Conservation (phyloP, 2,329 filamentous ascomycete genomes). For the Xylogone sp. region DNA sequence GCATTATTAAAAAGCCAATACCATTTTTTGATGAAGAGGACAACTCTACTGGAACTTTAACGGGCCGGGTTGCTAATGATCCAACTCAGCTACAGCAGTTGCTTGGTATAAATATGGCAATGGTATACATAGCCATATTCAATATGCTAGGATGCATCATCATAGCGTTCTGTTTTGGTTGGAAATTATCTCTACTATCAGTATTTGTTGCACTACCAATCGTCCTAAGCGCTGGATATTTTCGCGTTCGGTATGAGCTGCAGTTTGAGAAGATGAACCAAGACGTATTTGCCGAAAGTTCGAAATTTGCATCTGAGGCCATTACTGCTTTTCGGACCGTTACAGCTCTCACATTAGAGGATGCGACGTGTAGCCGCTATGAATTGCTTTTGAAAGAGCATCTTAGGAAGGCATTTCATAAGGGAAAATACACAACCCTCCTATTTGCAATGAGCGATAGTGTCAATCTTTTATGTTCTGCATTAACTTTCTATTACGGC, state of each 20-base stretch:
- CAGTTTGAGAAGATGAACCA: slow-evolving; percentile 55
- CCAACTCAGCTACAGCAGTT: slow-evolving; percentile 47
- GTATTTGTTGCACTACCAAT: slow-evolving; percentile 54
- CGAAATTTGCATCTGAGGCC: slow-evolving; percentile 60
- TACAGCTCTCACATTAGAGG: slow-evolving; percentile 56
- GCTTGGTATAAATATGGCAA: slow-evolving; percentile 44
- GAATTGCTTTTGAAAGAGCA: slow-evolving; percentile 41
- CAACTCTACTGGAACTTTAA: slow-evolving; percentile 44
- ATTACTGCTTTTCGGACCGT: slow-evolving; percentile 61
- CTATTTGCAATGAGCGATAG: slow-evolving; percentile 52
- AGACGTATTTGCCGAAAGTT: slow-evolving; percentile 55
- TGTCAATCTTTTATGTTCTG: slow-evolving; percentile 53
- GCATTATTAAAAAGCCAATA: slow-evolving; percentile 38
- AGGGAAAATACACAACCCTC: slow-evolving; percentile 43
- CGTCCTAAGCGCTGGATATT: slow-evolving; percentile 41
- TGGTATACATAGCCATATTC: slow-evolving; percentile 60
- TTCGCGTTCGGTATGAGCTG: slow-evolving; percentile 49
- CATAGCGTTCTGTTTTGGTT: slow-evolving; percentile 69
- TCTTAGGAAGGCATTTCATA: slow-evolving; percentile 42
- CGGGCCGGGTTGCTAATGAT: slow-evolving; percentile 42
- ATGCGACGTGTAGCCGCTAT: slow-evolving; percentile 49
- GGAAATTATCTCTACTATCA: slow-evolving; percentile 70
- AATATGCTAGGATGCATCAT: slow-evolving; percentile 60
- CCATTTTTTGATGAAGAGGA: slow-evolving; percentile 39
- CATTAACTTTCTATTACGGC: slow-evolving; percentile 52